Evolutionary conservation across 202 grass and related monocot species (phyloP).

Genomic region (Panicum hallii): DNA sequence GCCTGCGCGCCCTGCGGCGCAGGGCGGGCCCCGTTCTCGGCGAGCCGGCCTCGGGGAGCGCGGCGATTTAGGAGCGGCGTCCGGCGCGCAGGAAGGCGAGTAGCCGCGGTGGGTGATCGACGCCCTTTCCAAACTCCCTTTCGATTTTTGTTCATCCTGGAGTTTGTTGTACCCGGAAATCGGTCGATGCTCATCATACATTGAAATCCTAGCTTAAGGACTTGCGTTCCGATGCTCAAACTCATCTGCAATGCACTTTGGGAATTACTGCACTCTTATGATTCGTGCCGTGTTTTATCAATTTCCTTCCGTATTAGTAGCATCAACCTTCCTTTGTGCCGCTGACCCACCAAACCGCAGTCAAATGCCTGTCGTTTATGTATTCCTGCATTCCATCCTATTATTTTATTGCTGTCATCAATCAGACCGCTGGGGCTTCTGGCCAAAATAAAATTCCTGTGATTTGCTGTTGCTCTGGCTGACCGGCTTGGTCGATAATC

Average conservation of each 20-base stretch:
- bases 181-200: background rate
- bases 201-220: background rate
- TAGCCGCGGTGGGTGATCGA: background rate
- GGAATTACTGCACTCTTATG: background rate
- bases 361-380: background rate
- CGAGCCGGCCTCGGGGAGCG: background rate
- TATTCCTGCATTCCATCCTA: background rate
- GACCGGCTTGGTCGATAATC: background rate
- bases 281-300: background rate
- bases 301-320: background rate
- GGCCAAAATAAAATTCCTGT: background rate
- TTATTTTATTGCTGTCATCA: background rate
- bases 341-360: background rate
- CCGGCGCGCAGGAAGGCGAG: background rate
- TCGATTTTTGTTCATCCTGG: background rate
- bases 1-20: background rate
- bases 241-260: background rate
- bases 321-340: background rate
- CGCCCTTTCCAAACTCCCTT: background rate
- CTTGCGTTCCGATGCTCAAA: background rate
- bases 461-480: background rate
- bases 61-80: background rate
- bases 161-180: background rate
- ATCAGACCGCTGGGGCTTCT: background rate
- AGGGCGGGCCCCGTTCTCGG: background rate